Conservation (phyloP, 1,284 basidiomycete species). For the Rhodotorula sp. region DNA sequence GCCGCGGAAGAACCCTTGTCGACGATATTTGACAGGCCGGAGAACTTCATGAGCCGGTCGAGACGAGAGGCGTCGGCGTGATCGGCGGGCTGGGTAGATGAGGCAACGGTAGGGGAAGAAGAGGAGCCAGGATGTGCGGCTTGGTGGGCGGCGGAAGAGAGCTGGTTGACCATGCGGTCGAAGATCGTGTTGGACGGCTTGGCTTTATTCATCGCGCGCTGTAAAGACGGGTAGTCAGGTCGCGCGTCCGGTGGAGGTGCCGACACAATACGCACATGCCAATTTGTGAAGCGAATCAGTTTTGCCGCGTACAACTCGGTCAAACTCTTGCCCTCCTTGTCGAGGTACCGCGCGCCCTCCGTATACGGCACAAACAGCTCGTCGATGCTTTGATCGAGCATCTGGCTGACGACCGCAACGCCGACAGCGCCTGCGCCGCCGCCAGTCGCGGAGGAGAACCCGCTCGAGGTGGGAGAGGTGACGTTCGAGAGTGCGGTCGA, state of each 20-base stretch:
- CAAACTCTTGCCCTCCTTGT: conserved; percentile 84
- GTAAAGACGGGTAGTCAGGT: background rate
- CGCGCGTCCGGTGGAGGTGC: background rate
- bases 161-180: conserved; percentile 87
- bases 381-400: conserved; percentile 93
- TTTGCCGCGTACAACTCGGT: conserved; percentile 76
- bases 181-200: conserved; percentile 76
- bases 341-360: conserved; percentile 82
- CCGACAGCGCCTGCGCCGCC: conserved; percentile 22
- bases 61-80: conserved; percentile 37
- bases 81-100: conserved; percentile 54
- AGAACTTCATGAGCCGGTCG: conserved; percentile 59
- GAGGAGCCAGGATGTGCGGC: conserved; percentile 45
- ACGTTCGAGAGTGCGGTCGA: background rate
- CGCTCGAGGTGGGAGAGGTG: background rate
- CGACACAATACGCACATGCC: conserved; percentile 66
- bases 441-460: conserved; percentile 6
- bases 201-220: conserved; percentile 61
- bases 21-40: conserved; percentile 58
- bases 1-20: conserved; percentile 8
- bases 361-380: conserved; percentile 94
- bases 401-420: conserved; percentile 60
- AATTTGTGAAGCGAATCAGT: conserved; percentile 75
- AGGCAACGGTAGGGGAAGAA: conserved; percentile 1
- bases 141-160: conserved; percentile 65